Evolutionary conservation across 768 basidiomycete genomes (phyloP).

Genomic region (Tephrocybe sp.): DNA sequence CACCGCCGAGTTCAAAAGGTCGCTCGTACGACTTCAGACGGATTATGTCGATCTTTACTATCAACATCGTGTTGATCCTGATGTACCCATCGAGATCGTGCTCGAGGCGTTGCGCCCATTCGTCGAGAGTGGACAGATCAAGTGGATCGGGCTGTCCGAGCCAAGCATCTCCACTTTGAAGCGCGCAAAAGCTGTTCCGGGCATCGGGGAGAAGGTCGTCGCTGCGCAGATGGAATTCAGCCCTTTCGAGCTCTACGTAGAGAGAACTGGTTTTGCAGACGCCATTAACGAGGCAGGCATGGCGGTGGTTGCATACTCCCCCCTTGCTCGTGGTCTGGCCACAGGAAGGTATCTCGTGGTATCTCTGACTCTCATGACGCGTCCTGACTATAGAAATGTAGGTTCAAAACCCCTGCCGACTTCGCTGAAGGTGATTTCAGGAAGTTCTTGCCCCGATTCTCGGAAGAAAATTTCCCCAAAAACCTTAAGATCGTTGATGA

Average conservation of each 20-base stretch:
- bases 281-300: constrained; percentile 45
- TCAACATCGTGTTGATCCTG: constrained; percentile 33
- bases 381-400: constrained; percentile 13
- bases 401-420: constrained; percentile 33
- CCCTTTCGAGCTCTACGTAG: constrained; percentile 42
- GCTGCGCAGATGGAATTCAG: constrained; percentile 46
- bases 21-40: not conserved
- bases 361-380: not conserved
- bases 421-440: constrained; percentile 40
- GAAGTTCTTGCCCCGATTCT: constrained; percentile 33
- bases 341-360: constrained; percentile 39
- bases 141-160: constrained; percentile 30
- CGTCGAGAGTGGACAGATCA: constrained; percentile 23
- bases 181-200: constrained; percentile 46
- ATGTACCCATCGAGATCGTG: constrained; percentile 44
- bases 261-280: constrained; percentile 36
- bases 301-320: constrained; percentile 47
- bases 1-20: not conserved
- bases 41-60: constrained; percentile 7
- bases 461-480: constrained; percentile 41
- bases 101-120: not conserved
- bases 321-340: constrained; percentile 48
- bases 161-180: constrained; percentile 31
- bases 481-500: constrained; percentile 34
- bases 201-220: constrained; percentile 28